These are phyloP conservation scores for Fraxinus ornus DNA, from an alignment of 305 asterid species.

Conservation along the genomic window DNA sequence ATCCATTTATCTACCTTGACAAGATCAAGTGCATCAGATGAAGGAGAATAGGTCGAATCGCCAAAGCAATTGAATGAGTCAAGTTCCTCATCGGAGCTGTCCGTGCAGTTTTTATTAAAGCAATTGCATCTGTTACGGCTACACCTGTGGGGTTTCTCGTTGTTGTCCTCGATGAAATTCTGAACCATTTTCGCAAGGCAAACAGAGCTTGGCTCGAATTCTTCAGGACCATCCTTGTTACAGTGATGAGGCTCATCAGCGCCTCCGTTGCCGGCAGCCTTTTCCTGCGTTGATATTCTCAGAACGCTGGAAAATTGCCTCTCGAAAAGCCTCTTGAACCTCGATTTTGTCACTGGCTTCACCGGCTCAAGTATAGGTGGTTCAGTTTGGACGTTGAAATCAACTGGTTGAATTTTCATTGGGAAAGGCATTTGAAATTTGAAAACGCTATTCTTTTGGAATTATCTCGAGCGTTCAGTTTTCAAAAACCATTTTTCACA, in stretches of 20 bases:
- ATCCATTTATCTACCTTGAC: constrained; percentile 49
- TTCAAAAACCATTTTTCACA: constrained; percentile 26
- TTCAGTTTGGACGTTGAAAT: constrained; percentile 40
- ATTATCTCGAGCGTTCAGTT: constrained; percentile 6
- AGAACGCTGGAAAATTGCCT: constrained; percentile 56
- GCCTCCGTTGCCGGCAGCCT: constrained; percentile 17
- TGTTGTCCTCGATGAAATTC: constrained; percentile 66
- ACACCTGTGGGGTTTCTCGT: constrained; percentile 55
- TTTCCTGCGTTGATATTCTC: constrained; percentile 47
- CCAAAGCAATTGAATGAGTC: constrained; percentile 46
- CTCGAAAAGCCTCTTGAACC: constrained; percentile 84
- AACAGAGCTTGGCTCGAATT: constrained; percentile 71
- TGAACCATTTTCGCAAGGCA: constrained; percentile 78
- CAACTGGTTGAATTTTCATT: constrained; percentile 77
- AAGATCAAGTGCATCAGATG: constrained; percentile 45
- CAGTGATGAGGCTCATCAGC: constrained; percentile 21
- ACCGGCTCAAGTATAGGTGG: constrained; percentile 44
- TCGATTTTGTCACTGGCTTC: constrained; percentile 53
- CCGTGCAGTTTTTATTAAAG: constrained; percentile 56
- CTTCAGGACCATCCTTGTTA: constrained; percentile 52
- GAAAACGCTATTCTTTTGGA: constrained; percentile 7
- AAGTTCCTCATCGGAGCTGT: constrained; percentile 63
- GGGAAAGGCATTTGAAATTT: constrained; percentile 44
- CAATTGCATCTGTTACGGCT: constrained; percentile 59
- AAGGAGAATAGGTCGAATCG: constrained; percentile 27